Conservation (phyloP, 176 grass and related monocot species). For the Avena sativa region DNA sequence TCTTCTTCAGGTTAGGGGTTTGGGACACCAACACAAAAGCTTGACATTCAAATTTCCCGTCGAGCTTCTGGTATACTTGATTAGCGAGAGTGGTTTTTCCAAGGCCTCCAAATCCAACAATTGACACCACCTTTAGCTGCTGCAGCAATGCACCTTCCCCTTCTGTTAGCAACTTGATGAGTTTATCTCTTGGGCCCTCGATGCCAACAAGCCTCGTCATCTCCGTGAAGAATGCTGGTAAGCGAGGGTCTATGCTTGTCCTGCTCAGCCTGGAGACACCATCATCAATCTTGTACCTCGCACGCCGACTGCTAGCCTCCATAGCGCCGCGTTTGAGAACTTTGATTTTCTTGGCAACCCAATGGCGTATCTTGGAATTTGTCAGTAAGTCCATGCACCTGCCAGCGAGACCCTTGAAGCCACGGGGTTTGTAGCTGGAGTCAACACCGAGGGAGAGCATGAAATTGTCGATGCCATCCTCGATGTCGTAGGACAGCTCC, state of each 20-base stretch:
- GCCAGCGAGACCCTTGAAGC: conserved; percentile 11
- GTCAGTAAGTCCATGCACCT: conserved; percentile 24
- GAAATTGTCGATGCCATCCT: conserved; percentile 24
- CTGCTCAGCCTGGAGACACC: background rate
- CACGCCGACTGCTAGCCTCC: conserved; percentile 23
- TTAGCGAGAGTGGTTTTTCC: conserved; percentile 39
- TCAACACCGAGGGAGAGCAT: background rate
- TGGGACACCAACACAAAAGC: conserved; percentile 40
- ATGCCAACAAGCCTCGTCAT: conserved; percentile 12
- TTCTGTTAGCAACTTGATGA: conserved; percentile 27
- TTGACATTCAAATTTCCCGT: conserved; percentile 27
- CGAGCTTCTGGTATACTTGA: conserved; percentile 14
- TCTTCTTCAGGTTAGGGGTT: conserved; percentile 27
- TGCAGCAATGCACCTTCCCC: background rate
- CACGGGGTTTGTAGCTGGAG: conserved; percentile 10
- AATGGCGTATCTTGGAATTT: conserved; percentile 27
- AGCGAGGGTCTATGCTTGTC: conserved; percentile 21
- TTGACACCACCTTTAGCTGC: conserved; percentile 27
- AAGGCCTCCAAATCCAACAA: conserved; percentile 33
- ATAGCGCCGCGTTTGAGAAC: conserved; percentile 16
- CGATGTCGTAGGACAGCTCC: conserved; percentile 36
- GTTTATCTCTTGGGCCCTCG: conserved; percentile 16
- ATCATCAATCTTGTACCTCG: conserved; percentile 34
- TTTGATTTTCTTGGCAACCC: conserved; percentile 22
- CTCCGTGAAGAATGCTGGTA: conserved; percentile 29